These are phyloP conservation scores for Leucoagaricus sp. DNA, from an alignment of 1,284 basidiomycete genomes.

Conservation along the genomic window DNA sequence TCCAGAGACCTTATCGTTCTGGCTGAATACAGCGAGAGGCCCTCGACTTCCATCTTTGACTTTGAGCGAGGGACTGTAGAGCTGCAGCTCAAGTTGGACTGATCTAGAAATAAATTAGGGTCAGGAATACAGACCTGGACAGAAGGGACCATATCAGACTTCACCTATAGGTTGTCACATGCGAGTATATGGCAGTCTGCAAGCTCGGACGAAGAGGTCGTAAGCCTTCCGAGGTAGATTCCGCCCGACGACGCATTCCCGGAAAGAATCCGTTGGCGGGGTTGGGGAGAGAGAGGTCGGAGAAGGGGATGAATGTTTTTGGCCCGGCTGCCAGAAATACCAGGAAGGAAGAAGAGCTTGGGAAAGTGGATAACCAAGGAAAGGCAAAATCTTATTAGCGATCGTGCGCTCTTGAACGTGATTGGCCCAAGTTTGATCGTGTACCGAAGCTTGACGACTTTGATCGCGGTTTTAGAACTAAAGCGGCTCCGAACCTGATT, in stretches of 20 bases:
- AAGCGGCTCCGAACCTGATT: conserved; percentile 3
- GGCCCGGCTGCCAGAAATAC: conserved; percentile 1
- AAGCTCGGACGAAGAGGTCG: conserved; percentile 20
- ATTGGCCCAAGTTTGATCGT: conserved; percentile 4
- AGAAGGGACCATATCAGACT: conserved; percentile 16
- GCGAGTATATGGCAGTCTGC: conserved; percentile 31
- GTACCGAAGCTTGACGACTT: neutral
- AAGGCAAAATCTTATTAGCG: conserved; percentile 15
- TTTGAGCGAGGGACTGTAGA: conserved; percentile 61
- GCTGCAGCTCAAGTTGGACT: conserved; percentile 54
- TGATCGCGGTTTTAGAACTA: conserved; percentile 5
- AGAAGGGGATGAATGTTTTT: conserved; percentile 1
- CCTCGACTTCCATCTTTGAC: conserved; percentile 41
- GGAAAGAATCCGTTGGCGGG: neutral
- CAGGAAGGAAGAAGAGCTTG: conserved; percentile 3
- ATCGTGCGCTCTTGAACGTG: conserved; percentile 2
- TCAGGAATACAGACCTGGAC: conserved; percentile 6
- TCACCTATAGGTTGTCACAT: conserved; percentile 50
- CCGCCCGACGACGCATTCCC: conserved; percentile 31
- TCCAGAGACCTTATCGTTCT: conserved; percentile 60
- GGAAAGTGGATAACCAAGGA: neutral
- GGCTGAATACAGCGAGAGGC: conserved; percentile 57
- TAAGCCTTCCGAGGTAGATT: conserved; percentile 23
- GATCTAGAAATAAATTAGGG: conserved; percentile 38
- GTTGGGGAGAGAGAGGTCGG: neutral